Conservation (phyloP, 108 stramenopile species). For the Chaetoceros tenuissimus region DNA sequence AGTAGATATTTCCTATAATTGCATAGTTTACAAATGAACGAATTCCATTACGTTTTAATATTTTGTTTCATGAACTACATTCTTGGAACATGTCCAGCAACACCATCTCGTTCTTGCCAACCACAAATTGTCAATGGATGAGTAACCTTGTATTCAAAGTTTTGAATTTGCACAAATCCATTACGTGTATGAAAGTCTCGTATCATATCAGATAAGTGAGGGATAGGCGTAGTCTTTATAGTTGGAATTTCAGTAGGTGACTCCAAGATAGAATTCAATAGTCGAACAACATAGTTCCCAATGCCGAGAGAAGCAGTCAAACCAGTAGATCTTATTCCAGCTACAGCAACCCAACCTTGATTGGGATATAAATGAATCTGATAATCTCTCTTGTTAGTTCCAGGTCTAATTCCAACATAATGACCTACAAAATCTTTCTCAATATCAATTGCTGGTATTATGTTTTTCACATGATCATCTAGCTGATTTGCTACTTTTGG, state of each 20-base stretch:
- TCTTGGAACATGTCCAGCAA: no score
- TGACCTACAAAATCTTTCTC: slow-evolving; percentile 37
- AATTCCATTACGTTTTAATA: no score
- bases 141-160: slow-evolving; percentile 17
- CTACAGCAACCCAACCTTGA: slow-evolving; percentile 52
- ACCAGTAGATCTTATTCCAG: slow-evolving; percentile 74
- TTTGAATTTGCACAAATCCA: slow-evolving; percentile 37
- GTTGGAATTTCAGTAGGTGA: neutral
- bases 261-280: slow-evolving; percentile 21
- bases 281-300: slow-evolving; percentile 49
- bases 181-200: slow-evolving; percentile 37
- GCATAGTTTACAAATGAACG: no score
- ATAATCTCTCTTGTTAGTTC: slow-evolving; percentile 63
- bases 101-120: no score
- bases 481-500: slow-evolving; percentile 31
- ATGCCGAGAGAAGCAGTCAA: slow-evolving; percentile 70
- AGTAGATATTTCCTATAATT: no score
- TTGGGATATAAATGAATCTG: slow-evolving; percentile 41
- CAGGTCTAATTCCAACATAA: slow-evolving; percentile 78
- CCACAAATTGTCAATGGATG: neutral
- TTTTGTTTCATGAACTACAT: no score
- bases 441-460: slow-evolving; percentile 25
- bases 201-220: slow-evolving; percentile 33
- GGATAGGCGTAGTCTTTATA: slow-evolving; percentile 38
- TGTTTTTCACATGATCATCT: slow-evolving; percentile 19